Conservation (phyloP, 139 green algal genomes). For the Axilococcus clingmanii region DNA sequence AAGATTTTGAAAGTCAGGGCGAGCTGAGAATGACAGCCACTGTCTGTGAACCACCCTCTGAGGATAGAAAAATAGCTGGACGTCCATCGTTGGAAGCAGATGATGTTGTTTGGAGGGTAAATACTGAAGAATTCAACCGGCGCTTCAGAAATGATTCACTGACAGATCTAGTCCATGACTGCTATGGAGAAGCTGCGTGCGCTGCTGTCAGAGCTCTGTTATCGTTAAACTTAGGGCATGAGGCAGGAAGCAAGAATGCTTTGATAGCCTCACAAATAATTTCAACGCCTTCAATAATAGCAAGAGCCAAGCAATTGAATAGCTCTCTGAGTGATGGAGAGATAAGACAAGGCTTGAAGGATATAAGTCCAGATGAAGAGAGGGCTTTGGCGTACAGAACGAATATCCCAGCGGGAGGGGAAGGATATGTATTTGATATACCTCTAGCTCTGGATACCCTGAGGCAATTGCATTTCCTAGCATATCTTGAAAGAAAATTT, state of each 20-base stretch:
- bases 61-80: no score
- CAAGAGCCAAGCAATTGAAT: neutral
- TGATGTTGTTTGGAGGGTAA: slow-evolving; percentile 33
- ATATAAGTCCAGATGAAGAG: neutral
- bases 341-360: neutral
- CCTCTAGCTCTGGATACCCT: slow-evolving; percentile 21
- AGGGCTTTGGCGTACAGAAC: neutral
- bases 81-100: no score
- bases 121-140: slow-evolving; percentile 46
- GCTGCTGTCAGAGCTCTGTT: slow-evolving; percentile 45
- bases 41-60: no score
- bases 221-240: neutral
- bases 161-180: slow-evolving; percentile 27
- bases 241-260: neutral
- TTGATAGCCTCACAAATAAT: neutral
- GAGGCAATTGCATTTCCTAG: slow-evolving; percentile 27
- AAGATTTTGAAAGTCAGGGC: no score
- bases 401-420: neutral
- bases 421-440: neutral
- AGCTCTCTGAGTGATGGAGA: neutral
- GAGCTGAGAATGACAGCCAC: no score
- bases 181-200: slow-evolving; percentile 24
- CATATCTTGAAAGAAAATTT: slow-evolving; percentile 44
- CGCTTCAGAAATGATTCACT: slow-evolving; percentile 31
- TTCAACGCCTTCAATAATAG: neutral